Evolutionary conservation across 2,329 filamentous ascomycete genomes (phyloP).

Genomic region (Grosmannia penicillata): DNA sequence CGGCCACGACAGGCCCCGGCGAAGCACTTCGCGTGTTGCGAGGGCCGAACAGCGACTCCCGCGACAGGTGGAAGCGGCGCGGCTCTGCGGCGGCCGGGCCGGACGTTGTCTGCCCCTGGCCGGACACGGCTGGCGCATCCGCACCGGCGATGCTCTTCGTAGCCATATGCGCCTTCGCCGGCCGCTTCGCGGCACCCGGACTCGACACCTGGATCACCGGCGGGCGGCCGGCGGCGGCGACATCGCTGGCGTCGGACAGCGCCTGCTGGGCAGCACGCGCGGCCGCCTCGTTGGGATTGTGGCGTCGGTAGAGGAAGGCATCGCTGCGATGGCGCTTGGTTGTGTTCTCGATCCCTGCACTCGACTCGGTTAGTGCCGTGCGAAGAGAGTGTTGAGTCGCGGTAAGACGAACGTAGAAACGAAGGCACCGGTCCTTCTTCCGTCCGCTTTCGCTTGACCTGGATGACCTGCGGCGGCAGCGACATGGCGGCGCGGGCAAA

Average conservation of each 20-base stretch:
- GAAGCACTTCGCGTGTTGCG: slow-evolving; percentile 15
- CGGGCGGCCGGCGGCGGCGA: slow-evolving; percentile 9
- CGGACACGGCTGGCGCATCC: not conserved
- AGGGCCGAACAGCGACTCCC: slow-evolving; percentile 7
- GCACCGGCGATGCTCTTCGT: too few relatives aligned
- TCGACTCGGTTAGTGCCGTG: too few relatives aligned
- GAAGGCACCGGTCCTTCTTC: slow-evolving; percentile 39
- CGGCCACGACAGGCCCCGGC: slow-evolving; percentile 16
- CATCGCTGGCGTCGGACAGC: slow-evolving; percentile 15
- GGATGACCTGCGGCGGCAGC: slow-evolving; percentile 41
- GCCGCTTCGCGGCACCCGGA: slow-evolving; percentile 20
- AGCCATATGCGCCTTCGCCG: not conserved
- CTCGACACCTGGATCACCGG: slow-evolving; percentile 30
- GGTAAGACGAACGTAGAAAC: slow-evolving; percentile 31
- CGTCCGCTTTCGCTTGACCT: slow-evolving; percentile 45
- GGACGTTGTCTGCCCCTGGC: not conserved
- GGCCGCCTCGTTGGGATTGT: slow-evolving; percentile 17
- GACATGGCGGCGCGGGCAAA: slow-evolving; percentile 27
- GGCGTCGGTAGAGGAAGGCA: slow-evolving; percentile 41
- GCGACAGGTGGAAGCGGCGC: slow-evolving; percentile 41
- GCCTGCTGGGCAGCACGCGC: slow-evolving; percentile 2
- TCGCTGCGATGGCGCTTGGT: slow-evolving; percentile 38
- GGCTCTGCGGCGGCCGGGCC: slow-evolving; percentile 17
- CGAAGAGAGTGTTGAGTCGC: too few relatives aligned
- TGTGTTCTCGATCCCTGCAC: slow-evolving; percentile 26